Base-by-base conservation (phyloP, 106 monocot species). In the Dendrobium huoshanense region DNA sequence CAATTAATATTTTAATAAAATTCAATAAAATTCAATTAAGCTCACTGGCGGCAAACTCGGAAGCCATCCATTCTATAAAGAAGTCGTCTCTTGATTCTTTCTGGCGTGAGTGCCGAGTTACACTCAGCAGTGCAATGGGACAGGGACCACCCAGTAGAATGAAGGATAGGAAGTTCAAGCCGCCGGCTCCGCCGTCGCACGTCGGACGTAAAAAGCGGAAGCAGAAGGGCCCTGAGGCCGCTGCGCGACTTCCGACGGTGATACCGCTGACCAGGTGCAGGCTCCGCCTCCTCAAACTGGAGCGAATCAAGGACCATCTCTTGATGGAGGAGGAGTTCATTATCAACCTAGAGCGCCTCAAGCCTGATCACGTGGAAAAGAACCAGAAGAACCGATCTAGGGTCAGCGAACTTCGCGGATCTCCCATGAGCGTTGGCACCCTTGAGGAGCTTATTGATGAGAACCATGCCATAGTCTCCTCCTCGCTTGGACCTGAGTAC, bases 301-400 rank as follows among this genome's bases (percentile, higher is more conserved):
- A 96, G 82, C 82, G 94, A 75, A 91, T 96, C 88, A 96, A 96
- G 89, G 94, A 96, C 83, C 94, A 94, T 67, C 90, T 94, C 54
- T 79, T 96, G 65, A 94, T 96, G 96, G 96, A 94, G 85, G 96
- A 96, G 87, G 94, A 96, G 89, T 96, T 96, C 77, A 94, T 96
- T 6, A 85, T 82, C 41, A 91, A 85, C 77, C 96, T 94, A 89
- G 94, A 97, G 88, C 82, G 96, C 45, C 88, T 97, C 55, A 86
- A 86, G 64, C 96, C 96, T 41, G 37, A 37, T 13, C 88, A 92
- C 77, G 96, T 94, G 83, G 97, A 98, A 51, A 94, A 94, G 91
- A 90, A 86, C 82, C 91, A 98, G 84, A 94, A 98, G 88, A 94
- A 94, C 75, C 80, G 97, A 41, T 89, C 94, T 42, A 98, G 94